These are phyloP conservation scores for Glaciozyma martinii DNA, from an alignment of 768 basidiomycete species.

Conservation along the genomic window DNA sequence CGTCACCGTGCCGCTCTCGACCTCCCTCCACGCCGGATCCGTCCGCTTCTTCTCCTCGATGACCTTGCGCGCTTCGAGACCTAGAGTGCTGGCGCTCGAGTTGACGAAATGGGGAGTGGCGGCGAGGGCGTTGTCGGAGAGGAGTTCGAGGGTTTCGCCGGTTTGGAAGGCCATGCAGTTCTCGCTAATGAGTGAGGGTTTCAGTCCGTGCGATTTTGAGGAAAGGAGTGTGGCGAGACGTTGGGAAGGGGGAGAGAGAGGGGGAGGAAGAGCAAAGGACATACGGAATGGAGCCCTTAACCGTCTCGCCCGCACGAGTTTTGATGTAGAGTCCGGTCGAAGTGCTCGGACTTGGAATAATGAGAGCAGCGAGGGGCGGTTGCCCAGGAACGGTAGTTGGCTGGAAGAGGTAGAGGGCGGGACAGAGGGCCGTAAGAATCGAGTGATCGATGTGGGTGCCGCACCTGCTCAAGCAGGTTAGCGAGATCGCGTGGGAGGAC, in stretches of 20 bases:
- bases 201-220: background rate
- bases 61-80: conserved; percentile 34
- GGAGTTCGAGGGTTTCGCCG: conserved; percentile 85
- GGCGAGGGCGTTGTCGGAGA: conserved; percentile 66
- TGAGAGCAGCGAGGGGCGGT: conserved; percentile 43
- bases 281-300: conserved; percentile 74
- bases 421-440: conserved; percentile 78
- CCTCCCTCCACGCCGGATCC: conserved; percentile 19
- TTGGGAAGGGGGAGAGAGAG: too few species aligned
- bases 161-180: conserved; percentile 90
- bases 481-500: background rate
- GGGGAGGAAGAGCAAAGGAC: conserved; percentile 38
- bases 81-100: conserved; percentile 41
- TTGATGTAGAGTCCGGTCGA: conserved; percentile 84
- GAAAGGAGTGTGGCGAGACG: background rate
- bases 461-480: conserved; percentile 54
- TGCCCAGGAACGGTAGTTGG: conserved; percentile 32
- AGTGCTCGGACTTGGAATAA: conserved; percentile 58
- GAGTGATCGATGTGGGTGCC: conserved; percentile 87
- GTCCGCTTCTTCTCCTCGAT: conserved; percentile 23
- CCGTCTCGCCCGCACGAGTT: conserved; percentile 65
- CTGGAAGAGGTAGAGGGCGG: conserved; percentile 73
- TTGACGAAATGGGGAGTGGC: conserved; percentile 95
- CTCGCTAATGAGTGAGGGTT: background rate
- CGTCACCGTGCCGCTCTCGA: conserved; percentile 47